Conservation (phyloP, 2,329 filamentous ascomycete species). For the Sporothrix humicola region DNA sequence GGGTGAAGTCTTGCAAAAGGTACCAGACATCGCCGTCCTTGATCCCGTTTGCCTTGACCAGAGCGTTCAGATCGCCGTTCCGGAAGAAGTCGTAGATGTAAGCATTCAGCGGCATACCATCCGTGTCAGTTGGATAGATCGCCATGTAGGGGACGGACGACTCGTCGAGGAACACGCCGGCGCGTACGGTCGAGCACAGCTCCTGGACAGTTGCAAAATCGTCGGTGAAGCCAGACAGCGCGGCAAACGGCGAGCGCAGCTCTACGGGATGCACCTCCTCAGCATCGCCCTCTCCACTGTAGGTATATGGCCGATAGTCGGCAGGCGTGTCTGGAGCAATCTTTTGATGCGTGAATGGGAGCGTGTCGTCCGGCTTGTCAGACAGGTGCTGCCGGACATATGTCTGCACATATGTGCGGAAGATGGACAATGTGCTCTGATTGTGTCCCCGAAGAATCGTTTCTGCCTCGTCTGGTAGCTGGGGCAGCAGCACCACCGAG, state of each 20-base stretch:
- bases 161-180: slow-evolving; percentile 75
- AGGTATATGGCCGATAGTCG: background rate
- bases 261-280: slow-evolving; percentile 24
- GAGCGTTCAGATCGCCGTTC: slow-evolving; percentile 66
- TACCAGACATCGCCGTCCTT: slow-evolving; percentile 74
- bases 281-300: background rate
- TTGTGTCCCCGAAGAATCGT: slow-evolving; percentile 67
- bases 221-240: slow-evolving; percentile 71
- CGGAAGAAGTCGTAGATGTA: slow-evolving; percentile 80
- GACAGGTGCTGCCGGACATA: slow-evolving; percentile 69
- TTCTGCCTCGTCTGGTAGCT: slow-evolving; percentile 63
- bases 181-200: slow-evolving; percentile 68
- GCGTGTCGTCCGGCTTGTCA: slow-evolving; percentile 54
- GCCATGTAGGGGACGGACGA: slow-evolving; percentile 72
- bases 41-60: slow-evolving; percentile 70
- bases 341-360: slow-evolving; percentile 65
- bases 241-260: slow-evolving; percentile 71
- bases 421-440: slow-evolving; percentile 67
- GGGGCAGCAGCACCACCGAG: slow-evolving; percentile 69
- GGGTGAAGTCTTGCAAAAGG: slow-evolving; percentile 63
- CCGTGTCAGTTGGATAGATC: slow-evolving; percentile 62
- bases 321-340: slow-evolving; percentile 41
- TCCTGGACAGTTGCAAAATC: slow-evolving; percentile 68
- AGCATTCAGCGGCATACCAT: slow-evolving; percentile 61
- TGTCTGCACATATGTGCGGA: slow-evolving; percentile 70